Evolutionary conservation across 2,329 filamentous ascomycete species (phyloP), one percentile per base, ranked within the genome.

Genomic region (Raffaelea arxii): DNA sequence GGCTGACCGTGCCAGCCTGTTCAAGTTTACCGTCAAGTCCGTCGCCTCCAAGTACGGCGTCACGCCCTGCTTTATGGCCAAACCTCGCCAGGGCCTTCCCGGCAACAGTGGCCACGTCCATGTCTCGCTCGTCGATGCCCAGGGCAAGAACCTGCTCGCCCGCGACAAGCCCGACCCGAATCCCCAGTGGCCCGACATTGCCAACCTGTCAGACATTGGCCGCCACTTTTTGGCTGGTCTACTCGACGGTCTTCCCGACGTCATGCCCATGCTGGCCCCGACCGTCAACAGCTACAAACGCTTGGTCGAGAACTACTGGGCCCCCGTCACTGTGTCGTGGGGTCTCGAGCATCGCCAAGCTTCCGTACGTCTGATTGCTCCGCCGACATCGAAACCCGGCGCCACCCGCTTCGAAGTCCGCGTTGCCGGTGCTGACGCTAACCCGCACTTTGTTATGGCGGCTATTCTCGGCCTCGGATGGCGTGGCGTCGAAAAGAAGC

Each of bases 281-380:
- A 98, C 88, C 1, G 78, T 98, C 59, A 98, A 98, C 74, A 94
- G 87, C 51, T 98, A 98, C 74, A 98, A 98, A 69, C 83, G 92
- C 4, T 76, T 98, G 1, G 92, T 98, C 3, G 92, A 98, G 70
- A 98, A 97, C 68, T 97, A 96, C 67, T 98, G 92, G 92, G 92
- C 92, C 0, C 92, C 92, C 0, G 92, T 98, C 6, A 96, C 91
- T 0, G 92, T 97, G 0, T 95, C 88, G 0, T 98, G 92, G 92
- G 92, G 92, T 1, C 69, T 96, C 4, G 92, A 97, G 65, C 91
- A 98, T 63, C 86, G 92, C 51, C 90, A 89, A 5, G 91, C 92
- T 0, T 94, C 86, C 0, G 84, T 98, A 54, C 79, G 92, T n/a
- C 67, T 98, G 30, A 96, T 98, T 55, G 80, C 87, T 0, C 91